These are phyloP conservation scores for Rhodofomes roseus DNA, from an alignment of 1,284 basidiomycete genomes.

Conservation along the genomic window DNA sequence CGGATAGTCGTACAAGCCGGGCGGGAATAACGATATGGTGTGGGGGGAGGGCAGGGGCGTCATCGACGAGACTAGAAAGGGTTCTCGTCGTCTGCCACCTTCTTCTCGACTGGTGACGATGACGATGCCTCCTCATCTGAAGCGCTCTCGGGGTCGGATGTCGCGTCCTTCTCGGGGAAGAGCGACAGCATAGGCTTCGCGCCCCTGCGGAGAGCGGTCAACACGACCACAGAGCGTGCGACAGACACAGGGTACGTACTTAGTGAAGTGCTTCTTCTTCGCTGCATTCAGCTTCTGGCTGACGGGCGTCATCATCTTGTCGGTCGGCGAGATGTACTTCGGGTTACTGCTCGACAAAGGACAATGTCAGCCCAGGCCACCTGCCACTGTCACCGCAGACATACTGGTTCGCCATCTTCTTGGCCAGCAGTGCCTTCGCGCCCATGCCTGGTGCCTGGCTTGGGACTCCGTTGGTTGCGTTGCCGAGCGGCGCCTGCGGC, in stretches of 20 bases:
- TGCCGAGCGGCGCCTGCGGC: constrained; percentile 77
- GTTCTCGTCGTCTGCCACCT: constrained; percentile 29
- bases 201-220: constrained; percentile 34
- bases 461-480: constrained; percentile 44
- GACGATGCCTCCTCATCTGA: constrained; percentile 32
- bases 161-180: constrained; percentile 44
- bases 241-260: constrained; percentile 46
- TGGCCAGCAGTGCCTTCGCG: constrained; percentile 82
- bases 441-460: constrained; percentile 73
- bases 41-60: background rate
- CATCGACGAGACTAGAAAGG: constrained; percentile 22
- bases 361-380: background rate
- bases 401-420: constrained; percentile 84
- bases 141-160: constrained; percentile 22
- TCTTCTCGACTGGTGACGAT: constrained; percentile 18
- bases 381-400: constrained; percentile 26
- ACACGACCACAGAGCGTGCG: background rate
- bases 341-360: constrained; percentile 56
- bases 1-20: constrained; percentile 17
- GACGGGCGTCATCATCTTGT: constrained; percentile 88
- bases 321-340: constrained; percentile 84
- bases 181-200: constrained; percentile 57
- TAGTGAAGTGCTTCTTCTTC: constrained; percentile 89
- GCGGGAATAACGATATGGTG: constrained; percentile 13
- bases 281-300: constrained; percentile 86